Percentiles rank a stretch among this genome's conserved stretches.
Evolutionary conservation across 371 early-diverging fungal genomes (phyloP).

Genomic region (Syncephalastrum racemosum): DNA sequence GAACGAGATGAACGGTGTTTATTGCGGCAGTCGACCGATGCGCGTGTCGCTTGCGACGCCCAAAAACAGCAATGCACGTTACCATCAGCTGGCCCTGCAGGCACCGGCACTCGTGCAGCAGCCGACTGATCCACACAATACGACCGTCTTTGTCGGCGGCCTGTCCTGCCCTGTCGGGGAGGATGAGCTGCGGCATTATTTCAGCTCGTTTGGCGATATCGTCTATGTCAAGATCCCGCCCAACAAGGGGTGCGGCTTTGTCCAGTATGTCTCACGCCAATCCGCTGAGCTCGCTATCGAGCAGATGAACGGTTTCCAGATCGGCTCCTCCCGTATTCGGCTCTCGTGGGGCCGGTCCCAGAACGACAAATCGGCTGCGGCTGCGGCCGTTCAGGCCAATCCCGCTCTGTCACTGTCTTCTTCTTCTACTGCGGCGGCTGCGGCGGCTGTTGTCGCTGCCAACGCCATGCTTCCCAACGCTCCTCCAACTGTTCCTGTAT

Average conservation of each 20-base stretch:
- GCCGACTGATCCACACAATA: constrained; percentile 60
- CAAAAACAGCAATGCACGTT: constrained; percentile 34
- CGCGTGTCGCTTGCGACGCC: constrained; percentile 87
- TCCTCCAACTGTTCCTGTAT: too few species aligned
- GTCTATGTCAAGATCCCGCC: constrained; percentile 88
- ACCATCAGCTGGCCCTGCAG: constrained; percentile 28
- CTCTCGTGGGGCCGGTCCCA: constrained; percentile 86
- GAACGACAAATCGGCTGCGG: constrained; percentile 19
- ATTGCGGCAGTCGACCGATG: constrained; percentile 76
- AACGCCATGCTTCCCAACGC: too few species aligned
- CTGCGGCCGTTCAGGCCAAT: constrained; percentile 11
- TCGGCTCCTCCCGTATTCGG: constrained; percentile 80
- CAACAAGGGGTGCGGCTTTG: constrained; percentile 92
- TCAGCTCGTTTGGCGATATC: constrained; percentile 85
- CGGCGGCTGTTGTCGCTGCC: constrained; percentile 2
- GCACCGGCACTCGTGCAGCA: constrained; percentile 47
- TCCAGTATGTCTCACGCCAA: constrained; percentile 76
- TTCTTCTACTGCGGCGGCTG: constrained; percentile 11
- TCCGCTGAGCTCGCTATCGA: constrained; percentile 85
- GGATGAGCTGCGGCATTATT: constrained; percentile 76
- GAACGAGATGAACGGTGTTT: constrained; percentile 77
- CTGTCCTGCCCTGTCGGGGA: constrained; percentile 72
- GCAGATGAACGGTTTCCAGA: constrained; percentile 81
- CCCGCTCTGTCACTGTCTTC: too few species aligned
- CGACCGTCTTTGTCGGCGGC: constrained; percentile 94